phyloP scores from a whole-genome alignment of 1,284 basidiomycete species.

The Cutaneotrichosporon curvatum region DNA sequence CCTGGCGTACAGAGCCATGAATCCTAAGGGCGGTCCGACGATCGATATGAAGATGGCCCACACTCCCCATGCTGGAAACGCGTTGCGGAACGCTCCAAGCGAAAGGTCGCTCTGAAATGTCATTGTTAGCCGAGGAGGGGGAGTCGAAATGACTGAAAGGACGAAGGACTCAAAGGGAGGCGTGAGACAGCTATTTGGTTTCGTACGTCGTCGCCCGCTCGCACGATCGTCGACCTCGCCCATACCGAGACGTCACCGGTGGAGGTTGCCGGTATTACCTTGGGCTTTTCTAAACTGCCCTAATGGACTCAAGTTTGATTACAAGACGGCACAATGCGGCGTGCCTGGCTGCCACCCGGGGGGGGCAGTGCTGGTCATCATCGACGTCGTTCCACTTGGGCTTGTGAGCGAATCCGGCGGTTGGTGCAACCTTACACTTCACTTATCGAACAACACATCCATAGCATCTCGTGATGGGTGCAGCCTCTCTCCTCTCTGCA shows the following conservation, averaged over 20 bases:
- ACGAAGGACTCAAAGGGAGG: no score
- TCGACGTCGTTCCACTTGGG: no score
- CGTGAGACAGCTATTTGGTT: no score
- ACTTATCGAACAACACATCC: not conserved
- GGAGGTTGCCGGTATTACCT: not conserved
- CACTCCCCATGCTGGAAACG: constrained; percentile 3
- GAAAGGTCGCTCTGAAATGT: no score
- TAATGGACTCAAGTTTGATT: no score
- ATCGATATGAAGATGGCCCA: constrained; percentile 8
- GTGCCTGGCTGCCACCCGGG: no score
- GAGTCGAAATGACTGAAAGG: no score
- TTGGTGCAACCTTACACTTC: no score
- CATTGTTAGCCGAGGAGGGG: no score
- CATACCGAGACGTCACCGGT: not conserved
- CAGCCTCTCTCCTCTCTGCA: constrained; percentile 50
- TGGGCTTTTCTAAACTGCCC: not conserved
- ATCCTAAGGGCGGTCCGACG: constrained; percentile 4
- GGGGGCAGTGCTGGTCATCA: no score
- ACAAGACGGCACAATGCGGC: no score
- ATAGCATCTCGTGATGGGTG: constrained; percentile 16
- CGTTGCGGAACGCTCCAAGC: not conserved
- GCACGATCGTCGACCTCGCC: not conserved
- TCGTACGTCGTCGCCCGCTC: not conserved
- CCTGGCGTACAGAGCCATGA: constrained; percentile 7
- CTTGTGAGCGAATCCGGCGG: no score